Evolutionary conservation across 2,329 filamentous ascomycete species (phyloP), one percentile per base, ranked within the genome.

Genomic region (Mycosphaerella arachidis): DNA sequence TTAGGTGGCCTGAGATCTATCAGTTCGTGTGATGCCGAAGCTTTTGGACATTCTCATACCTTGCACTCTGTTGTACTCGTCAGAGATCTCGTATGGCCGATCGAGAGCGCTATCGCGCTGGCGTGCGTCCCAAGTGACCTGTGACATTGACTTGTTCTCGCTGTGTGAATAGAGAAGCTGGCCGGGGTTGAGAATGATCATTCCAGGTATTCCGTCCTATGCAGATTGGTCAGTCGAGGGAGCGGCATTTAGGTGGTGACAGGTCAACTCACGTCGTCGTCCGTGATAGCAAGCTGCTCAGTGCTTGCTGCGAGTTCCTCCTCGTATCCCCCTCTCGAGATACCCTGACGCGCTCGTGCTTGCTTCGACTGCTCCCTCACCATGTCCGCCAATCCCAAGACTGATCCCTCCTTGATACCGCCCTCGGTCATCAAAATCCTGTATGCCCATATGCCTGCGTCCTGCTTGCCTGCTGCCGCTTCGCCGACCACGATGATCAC

Each of bases 141-240:
- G 72, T 0, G 84, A 89, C 62, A 96, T 78, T 0, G 85, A 79
- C 53, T 82, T 81, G 55, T 81, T 75, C 1, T 81, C 81, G 55
- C 83, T 81, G 45, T 89, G 84, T 72, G 89, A 90, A 86, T 91
- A 97, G 68, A 87, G 79, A 18, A 90, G 77, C 75, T 95, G 86
- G 4, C 90, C 91, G 4, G 85, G 80, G 71, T 96, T 97, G 50
- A 91, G 84, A 29, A 96, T 77, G 30, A 97, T 76, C 58, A 97
- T 76, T 3, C 83, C 88, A 0, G 82, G 85, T 1, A 69, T 30
- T 20, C 79, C 75, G 0, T 66, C 52, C 0, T 72, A 45, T 35
- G 29, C 6, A 24, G 48, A 37, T 6, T 2, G 10, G 40, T 58
- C 46, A 57, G 53, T 57, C 53, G 4, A 50, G 20, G 29, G 57